Evolutionary conservation across 179 eudicot genomes (phyloP).

Genomic region (Beta corolliflora): DNA sequence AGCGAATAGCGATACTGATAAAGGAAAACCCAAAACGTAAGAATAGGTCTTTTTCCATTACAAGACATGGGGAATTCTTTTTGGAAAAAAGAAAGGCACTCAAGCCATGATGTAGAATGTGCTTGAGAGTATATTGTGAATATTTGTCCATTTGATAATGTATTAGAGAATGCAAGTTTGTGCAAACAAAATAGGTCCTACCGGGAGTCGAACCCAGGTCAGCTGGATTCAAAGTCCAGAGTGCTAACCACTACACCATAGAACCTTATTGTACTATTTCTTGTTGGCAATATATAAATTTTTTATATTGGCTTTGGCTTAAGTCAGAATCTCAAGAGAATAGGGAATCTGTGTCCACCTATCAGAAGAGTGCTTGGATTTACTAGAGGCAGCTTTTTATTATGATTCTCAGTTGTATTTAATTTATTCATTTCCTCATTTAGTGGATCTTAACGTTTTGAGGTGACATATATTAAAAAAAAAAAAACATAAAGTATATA

Average conservation of each 20-base stretch:
- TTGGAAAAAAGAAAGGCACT: background rate
- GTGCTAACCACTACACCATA: slow-evolving; percentile 99
- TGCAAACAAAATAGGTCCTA: slow-evolving; percentile 56
- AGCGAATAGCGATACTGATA: background rate
- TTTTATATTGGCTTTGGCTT: too few relatives aligned
- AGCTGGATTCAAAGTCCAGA: slow-evolving; percentile 99
- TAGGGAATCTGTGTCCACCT: too few relatives aligned
- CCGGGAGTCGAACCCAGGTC: slow-evolving; percentile 99
- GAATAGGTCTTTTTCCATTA: background rate
- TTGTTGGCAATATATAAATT: background rate
- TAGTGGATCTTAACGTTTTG: too few relatives aligned
- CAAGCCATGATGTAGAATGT: background rate
- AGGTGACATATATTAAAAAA: too few relatives aligned
- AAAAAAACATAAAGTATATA: too few relatives aligned
- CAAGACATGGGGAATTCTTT: background rate
- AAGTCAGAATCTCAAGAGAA: background rate
- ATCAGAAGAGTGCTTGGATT: too few relatives aligned
- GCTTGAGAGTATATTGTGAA: background rate
- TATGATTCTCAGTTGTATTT: too few relatives aligned
- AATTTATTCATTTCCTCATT: too few relatives aligned
- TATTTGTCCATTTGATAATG: slow-evolving; percentile 4
- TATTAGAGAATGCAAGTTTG: background rate
- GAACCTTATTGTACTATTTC: slow-evolving; percentile 37
- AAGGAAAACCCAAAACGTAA: too few relatives aligned
- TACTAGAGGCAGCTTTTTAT: too few relatives aligned